Percentiles rank a stretch among this genome's conserved stretches.
These are phyloP conservation scores for Podila clonocystis DNA, from an alignment of 192 early-diverging fungal species.

Conservation along the genomic window DNA sequence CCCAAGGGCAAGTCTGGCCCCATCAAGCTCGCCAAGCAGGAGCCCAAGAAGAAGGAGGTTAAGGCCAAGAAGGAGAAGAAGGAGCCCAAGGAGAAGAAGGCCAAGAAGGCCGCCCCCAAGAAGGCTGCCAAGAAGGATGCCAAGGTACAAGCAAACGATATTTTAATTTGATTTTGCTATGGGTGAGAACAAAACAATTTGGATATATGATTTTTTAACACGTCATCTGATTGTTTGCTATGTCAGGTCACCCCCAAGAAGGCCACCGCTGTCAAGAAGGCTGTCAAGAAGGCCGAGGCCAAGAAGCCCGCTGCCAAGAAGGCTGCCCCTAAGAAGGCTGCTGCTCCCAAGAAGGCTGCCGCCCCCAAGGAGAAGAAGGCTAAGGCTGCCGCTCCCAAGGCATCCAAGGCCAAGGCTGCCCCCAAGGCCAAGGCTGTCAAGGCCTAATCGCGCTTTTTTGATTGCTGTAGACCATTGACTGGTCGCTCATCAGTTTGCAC, in stretches of 20 bases:
- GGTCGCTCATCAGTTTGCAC: constrained; percentile 8
- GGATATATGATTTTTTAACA: neutral
- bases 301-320: constrained; percentile 60
- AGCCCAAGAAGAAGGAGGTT: constrained; percentile 58
- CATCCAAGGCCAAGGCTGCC: constrained; percentile 44
- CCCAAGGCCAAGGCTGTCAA: constrained; percentile 55
- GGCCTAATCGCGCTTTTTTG: constrained; percentile 13
- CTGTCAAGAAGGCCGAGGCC: constrained; percentile 58
- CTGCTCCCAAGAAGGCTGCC: constrained; percentile 10
- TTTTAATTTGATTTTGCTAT: neutral
- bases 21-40: constrained; percentile 72
- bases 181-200: no score
- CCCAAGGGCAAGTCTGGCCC: constrained; percentile 75
- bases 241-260: constrained; percentile 54
- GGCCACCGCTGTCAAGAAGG: constrained; percentile 57
- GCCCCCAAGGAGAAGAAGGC: constrained; percentile 49
- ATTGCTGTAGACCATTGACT: constrained; percentile 8
- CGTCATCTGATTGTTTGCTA: neutral
- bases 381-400: constrained; percentile 55
- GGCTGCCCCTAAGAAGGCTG: constrained; percentile 63
- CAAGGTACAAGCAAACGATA: constrained; percentile 6
- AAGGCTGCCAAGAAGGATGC: constrained; percentile 57
- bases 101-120: constrained; percentile 59
- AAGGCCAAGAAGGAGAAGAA: constrained; percentile 63
- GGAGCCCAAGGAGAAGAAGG: constrained; percentile 59